phyloP scores from a whole-genome alignment of 192 early-diverging fungal genomes.

The Linnemannia exigua region DNA sequence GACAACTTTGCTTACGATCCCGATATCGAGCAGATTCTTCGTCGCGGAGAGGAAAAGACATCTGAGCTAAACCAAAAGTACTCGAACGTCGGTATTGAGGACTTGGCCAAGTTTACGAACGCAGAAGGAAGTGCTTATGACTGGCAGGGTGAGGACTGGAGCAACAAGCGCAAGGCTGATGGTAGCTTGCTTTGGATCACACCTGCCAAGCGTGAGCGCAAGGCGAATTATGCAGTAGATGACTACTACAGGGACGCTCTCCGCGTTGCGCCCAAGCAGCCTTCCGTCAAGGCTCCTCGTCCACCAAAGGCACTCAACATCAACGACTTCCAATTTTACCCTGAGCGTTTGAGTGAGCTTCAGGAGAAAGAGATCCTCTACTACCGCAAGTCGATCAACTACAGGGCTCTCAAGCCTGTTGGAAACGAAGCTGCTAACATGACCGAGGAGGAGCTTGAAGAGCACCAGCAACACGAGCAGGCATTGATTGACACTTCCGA shows the following conservation, averaged over 20 bases:
- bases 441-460: constrained; percentile 68
- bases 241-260: constrained; percentile 94
- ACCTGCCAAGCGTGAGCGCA: constrained; percentile 95
- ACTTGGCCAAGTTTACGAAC: constrained; percentile 91
- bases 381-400: constrained; percentile 64
- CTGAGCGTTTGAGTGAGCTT: constrained; percentile 80
- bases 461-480: constrained; percentile 82
- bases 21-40: constrained; percentile 89
- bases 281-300: constrained; percentile 68
- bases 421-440: constrained; percentile 58
- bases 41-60: constrained; percentile 90
- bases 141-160: constrained; percentile 98
- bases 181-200: constrained; percentile 89
- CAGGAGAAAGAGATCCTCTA: constrained; percentile 86
- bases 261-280: constrained; percentile 72
- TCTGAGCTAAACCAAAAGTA: constrained; percentile 92
- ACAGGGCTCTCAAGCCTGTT: constrained; percentile 29
- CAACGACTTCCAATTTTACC: constrained; percentile 96
- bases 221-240: constrained; percentile 92
- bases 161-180: constrained; percentile 76
- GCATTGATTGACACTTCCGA: constrained; percentile 87
- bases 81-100: constrained; percentile 91
- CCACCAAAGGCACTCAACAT: constrained; percentile 75
- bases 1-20: constrained; percentile 65
- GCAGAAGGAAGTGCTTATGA: constrained; percentile 84